A percentile compares a stretch with the other conserved stretches of the same genome.
phyloP scores from a whole-genome alignment of 2,329 filamentous ascomycete genomes.

The Ceratocystis destructans region DNA sequence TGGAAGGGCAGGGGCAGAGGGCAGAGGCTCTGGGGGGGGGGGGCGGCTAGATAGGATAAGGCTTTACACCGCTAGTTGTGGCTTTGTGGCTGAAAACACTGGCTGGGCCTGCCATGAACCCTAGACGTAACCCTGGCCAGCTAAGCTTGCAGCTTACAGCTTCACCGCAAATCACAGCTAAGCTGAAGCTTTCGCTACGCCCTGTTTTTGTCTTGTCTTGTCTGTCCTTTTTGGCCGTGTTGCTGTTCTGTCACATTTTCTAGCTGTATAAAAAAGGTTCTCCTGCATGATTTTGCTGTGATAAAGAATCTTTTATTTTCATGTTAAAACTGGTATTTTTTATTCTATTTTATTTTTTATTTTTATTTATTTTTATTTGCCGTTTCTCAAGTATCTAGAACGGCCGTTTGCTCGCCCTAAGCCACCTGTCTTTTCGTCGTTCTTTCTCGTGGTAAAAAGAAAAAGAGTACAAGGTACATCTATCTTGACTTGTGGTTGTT shows the following conservation, averaged over 20 bases:
- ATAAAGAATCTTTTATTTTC: not conserved
- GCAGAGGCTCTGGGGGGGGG: not conserved
- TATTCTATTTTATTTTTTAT: not conserved
- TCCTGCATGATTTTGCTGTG: not conserved
- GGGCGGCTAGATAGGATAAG: not conserved
- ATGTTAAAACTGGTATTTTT: not conserved
- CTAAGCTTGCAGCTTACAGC: not conserved
- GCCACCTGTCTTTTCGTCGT: constrained; percentile 4
- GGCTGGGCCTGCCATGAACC: not conserved
- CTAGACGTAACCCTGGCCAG: not conserved
- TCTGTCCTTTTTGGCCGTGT: constrained; percentile 4
- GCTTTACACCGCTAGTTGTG: constrained; percentile 6
- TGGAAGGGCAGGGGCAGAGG: not conserved
- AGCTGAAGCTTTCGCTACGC: not conserved
- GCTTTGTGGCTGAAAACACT: no score
- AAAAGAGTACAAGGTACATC: constrained; percentile 2
- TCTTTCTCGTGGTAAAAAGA: not conserved
- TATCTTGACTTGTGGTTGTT: not conserved
- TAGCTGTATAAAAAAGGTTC: not conserved
- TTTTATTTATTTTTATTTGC: not conserved
- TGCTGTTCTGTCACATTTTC: constrained; percentile 9
- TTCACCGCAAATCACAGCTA: not conserved
- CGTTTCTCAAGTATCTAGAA: not conserved
- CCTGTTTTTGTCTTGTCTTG: not conserved
- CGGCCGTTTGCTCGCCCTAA: not conserved